Percentiles rank a stretch among this genome's conserved stretches.
Conservation (phyloP, 2,329 filamentous ascomycete species). For the Tympanopsis confertula region DNA sequence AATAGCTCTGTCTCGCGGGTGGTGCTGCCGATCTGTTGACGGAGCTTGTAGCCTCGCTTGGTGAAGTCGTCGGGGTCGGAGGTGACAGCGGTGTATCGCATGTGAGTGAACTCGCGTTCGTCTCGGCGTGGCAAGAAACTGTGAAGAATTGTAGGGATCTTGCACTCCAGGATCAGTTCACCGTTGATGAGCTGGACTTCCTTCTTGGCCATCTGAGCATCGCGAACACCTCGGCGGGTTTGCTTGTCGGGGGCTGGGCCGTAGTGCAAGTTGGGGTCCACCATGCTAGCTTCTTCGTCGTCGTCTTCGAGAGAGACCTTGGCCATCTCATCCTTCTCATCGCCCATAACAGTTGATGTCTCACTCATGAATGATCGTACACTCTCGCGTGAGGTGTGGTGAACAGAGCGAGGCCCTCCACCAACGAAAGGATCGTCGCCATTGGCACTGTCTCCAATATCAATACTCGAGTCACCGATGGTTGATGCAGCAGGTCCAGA, state of each 20-base stretch:
- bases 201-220: constrained; percentile 60
- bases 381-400: constrained; percentile 28
- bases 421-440: constrained; percentile 41
- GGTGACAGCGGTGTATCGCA: constrained; percentile 70
- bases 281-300: constrained; percentile 4
- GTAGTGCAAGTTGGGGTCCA: constrained; percentile 49
- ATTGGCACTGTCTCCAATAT: constrained; percentile 27
- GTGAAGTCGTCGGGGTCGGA: constrained; percentile 68
- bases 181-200: constrained; percentile 65
- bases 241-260: constrained; percentile 59
- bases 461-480: constrained; percentile 37
- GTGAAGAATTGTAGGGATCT: constrained; percentile 66
- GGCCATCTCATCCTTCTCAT: constrained; percentile 4
- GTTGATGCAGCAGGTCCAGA: constrained; percentile 30
- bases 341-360: constrained; percentile 8
- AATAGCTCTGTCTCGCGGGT: constrained; percentile 56
- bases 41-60: constrained; percentile 58
- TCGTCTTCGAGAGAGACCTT: background rate
- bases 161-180: constrained; percentile 65
- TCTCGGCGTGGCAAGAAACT: constrained; percentile 62
- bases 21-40: constrained; percentile 57
- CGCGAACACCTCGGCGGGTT: constrained; percentile 51
- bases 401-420: constrained; percentile 24
- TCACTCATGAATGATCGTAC: constrained; percentile 28
- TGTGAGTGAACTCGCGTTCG: constrained; percentile 65